phyloP scores from a whole-genome alignment of 2,329 filamentous ascomycete genomes.

The Cladosporium sp. region DNA sequence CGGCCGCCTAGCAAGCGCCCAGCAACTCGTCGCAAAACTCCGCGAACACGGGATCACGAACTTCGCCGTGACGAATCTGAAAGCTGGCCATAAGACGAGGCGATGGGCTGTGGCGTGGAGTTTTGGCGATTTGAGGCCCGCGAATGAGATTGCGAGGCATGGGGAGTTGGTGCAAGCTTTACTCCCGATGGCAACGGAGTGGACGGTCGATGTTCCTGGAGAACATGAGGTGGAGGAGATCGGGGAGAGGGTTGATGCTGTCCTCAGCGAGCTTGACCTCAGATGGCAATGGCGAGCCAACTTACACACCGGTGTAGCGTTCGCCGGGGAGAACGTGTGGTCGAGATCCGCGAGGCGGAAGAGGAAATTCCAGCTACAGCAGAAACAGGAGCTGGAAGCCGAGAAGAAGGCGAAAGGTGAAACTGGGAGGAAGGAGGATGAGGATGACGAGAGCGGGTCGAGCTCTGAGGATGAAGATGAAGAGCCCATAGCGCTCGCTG shows the following conservation, averaged over 20 bases:
- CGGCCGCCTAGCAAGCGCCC: constrained; percentile 69
- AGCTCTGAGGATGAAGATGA: constrained; percentile 26
- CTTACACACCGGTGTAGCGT: constrained; percentile 55
- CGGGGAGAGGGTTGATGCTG: constrained; percentile 39
- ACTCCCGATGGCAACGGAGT: constrained; percentile 46
- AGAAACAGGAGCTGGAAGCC: constrained; percentile 19
- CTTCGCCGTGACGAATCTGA: constrained; percentile 75
- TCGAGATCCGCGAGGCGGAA: constrained; percentile 66
- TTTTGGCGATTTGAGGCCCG: constrained; percentile 64
- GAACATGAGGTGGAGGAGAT: constrained; percentile 28
- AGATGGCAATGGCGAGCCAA: constrained; percentile 61
- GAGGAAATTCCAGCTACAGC: constrained; percentile 32
- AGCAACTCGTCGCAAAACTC: constrained; percentile 57
- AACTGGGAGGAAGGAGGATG: constrained; percentile 21
- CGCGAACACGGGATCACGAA: constrained; percentile 61
- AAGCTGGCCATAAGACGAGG: constrained; percentile 72
- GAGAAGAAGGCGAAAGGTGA: constrained; percentile 31
- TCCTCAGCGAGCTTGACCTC: constrained; percentile 56
- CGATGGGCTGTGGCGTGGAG: constrained; percentile 91
- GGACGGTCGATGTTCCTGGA: constrained; percentile 37
- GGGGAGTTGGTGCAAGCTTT: constrained; percentile 26
- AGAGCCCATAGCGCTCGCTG: constrained; percentile 35
- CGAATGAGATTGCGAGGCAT: constrained; percentile 36
- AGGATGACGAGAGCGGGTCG: constrained; percentile 12
- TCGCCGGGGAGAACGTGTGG: constrained; percentile 72